phyloP scores from a whole-genome alignment of 2,329 filamentous ascomycete species.

The Thermoascus crustaceus region DNA sequence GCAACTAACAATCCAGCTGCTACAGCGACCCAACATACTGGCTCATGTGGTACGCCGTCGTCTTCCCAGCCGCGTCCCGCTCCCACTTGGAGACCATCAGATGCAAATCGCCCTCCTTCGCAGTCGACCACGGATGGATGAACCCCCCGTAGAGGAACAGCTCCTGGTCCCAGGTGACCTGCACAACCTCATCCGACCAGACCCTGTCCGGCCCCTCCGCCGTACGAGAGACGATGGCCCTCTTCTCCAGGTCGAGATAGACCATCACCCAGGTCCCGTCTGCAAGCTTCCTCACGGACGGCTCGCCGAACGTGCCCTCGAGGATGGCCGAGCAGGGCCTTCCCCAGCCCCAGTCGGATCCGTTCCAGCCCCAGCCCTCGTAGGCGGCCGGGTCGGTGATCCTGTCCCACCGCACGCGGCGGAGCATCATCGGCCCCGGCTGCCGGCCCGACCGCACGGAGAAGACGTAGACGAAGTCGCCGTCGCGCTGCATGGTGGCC shows the following conservation, averaged over 20 bases:
- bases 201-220: constrained; percentile 4
- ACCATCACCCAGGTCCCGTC: constrained; percentile 9
- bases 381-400: constrained; percentile 6
- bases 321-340: constrained; percentile 5
- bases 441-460: constrained; percentile 8
- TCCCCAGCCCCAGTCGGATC: constrained; percentile 5
- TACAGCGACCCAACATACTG: constrained; percentile 9
- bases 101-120: constrained; percentile 7
- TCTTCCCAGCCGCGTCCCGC: constrained; percentile 1
- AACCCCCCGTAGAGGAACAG: constrained; percentile 9
- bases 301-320: constrained; percentile 6
- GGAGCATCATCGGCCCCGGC: constrained; percentile 8
- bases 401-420: constrained; percentile 7
- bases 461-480: constrained; percentile 7
- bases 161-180: constrained; percentile 8
- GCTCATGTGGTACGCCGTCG: constrained; percentile 8
- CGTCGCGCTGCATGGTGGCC: constrained; percentile 9
- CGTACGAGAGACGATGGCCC: constrained; percentile 6
- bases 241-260: constrained; percentile 5
- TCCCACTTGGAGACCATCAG: constrained; percentile 10
- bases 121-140: constrained; percentile 11
- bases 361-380: constrained; percentile 8
- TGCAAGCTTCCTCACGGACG: constrained; percentile 7
- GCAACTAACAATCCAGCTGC: too few relatives aligned
- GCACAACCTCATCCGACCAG: constrained; percentile 6